These are phyloP conservation scores for Paecilomyces formosus DNA, from an alignment of 2,329 filamentous ascomycete species.

Conservation along the genomic window DNA sequence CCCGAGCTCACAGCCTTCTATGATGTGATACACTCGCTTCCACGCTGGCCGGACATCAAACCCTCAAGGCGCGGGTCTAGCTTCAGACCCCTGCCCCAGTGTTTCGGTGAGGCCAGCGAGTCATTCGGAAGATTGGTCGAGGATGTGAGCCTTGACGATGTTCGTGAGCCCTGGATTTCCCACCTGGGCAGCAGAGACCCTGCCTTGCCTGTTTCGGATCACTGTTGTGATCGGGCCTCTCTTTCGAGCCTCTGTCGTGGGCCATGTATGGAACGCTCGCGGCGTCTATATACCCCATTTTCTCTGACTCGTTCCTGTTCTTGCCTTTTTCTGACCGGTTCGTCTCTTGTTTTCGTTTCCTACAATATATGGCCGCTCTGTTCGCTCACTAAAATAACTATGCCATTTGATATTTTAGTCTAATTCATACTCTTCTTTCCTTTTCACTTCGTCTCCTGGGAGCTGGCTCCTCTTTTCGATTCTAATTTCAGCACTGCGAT, in stretches of 20 bases:
- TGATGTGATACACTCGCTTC: constrained; percentile 6
- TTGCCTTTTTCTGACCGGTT: not conserved
- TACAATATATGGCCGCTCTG: not conserved
- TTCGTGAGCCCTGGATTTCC: not conserved
- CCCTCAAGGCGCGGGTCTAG: constrained; percentile 2
- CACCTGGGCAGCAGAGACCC: not conserved
- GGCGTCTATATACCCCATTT: not conserved
- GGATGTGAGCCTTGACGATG: not conserved
- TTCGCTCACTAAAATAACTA: not conserved
- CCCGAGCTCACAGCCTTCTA: not conserved
- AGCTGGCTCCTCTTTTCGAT: constrained; percentile 2
- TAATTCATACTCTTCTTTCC: not conserved
- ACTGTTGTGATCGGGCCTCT: not conserved
- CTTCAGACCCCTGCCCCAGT: constrained; percentile 3
- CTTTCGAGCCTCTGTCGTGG: not conserved
- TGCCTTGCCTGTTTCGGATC: not conserved
- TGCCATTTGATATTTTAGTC: not conserved
- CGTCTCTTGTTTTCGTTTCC: not conserved
- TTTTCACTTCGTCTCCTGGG: not conserved
- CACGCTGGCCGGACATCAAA: constrained; percentile 4
- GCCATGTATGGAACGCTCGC: not conserved
- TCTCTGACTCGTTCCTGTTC: not conserved
- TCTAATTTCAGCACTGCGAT: not conserved
- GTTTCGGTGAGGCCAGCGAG: not conserved
- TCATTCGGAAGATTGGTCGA: not conserved